These are phyloP conservation scores for Colletotrichum sidae DNA, from an alignment of 2,329 filamentous ascomycete species.

Conservation along the genomic window DNA sequence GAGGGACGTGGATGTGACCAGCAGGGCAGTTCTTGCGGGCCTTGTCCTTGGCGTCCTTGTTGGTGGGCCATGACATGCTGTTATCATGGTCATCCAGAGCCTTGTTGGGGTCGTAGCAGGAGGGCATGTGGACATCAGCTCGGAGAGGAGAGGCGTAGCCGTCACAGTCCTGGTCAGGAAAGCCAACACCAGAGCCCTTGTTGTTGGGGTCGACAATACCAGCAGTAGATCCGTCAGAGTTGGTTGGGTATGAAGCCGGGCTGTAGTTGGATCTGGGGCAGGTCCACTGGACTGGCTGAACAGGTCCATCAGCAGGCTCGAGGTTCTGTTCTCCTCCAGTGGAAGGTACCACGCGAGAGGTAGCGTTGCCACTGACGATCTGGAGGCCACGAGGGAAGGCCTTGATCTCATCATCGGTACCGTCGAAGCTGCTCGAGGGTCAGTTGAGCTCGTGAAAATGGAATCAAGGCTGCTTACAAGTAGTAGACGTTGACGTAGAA, in stretches of 20 bases:
- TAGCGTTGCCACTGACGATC: slow-evolving; percentile 76
- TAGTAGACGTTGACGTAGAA: slow-evolving; percentile 85
- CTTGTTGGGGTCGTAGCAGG: slow-evolving; percentile 76
- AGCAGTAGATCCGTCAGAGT: slow-evolving; percentile 65
- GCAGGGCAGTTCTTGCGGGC: slow-evolving; percentile 66
- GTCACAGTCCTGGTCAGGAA: slow-evolving; percentile 78
- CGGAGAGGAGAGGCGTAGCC: slow-evolving; percentile 70
- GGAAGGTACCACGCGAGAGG: slow-evolving; percentile 66
- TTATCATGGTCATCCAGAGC: slow-evolving; percentile 69
- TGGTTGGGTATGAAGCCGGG: slow-evolving; percentile 63
- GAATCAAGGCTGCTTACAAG: slow-evolving; percentile 59
- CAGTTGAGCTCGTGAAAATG: slow-evolving; percentile 37
- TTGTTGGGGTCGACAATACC: slow-evolving; percentile 68
- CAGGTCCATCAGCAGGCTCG: slow-evolving; percentile 62
- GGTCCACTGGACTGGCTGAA: slow-evolving; percentile 69
- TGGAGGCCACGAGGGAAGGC: slow-evolving; percentile 78
- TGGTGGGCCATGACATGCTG: slow-evolving; percentile 74
- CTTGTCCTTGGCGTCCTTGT: slow-evolving; percentile 52
- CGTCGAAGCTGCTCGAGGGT: slow-evolving; percentile 63
- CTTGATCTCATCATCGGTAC: slow-evolving; percentile 72
- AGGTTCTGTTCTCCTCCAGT: slow-evolving; percentile 62
- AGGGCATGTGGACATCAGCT: slow-evolving; percentile 77
- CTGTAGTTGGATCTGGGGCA: slow-evolving; percentile 65
- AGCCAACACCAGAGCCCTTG: slow-evolving; percentile 69
- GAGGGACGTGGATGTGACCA: slow-evolving; percentile 66